A percentile compares a stretch with the other conserved stretches of the same genome.
Conservation (phyloP, 139 green algal genomes). For the Desmodesmus armatus region DNA sequence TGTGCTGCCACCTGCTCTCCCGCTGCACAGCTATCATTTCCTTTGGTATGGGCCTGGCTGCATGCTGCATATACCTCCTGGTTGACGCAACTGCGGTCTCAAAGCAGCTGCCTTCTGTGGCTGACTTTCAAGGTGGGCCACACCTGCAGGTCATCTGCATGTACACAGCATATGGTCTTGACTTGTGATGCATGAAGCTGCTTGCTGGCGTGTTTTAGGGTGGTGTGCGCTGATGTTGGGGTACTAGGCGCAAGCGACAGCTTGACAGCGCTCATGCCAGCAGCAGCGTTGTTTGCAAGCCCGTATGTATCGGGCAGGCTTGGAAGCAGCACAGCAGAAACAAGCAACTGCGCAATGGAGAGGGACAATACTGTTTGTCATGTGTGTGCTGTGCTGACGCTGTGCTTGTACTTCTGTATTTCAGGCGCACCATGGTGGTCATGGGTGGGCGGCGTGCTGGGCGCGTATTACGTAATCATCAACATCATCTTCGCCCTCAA, state of each 20-base stretch:
- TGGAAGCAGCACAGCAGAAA: too few relatives aligned
- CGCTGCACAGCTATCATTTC: slow-evolving; percentile 40
- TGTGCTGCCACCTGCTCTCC: too few relatives aligned
- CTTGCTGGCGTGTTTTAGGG: too few relatives aligned
- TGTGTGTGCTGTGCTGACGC: too few relatives aligned
- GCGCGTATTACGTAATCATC: slow-evolving; percentile 51
- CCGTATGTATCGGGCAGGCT: neutral
- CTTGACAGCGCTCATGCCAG: neutral
- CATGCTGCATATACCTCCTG: slow-evolving; percentile 15
- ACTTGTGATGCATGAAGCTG: too few relatives aligned
- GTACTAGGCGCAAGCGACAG: neutral
- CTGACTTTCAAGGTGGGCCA: neutral
- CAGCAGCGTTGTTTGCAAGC: neutral
- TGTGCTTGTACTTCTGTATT: neutral
- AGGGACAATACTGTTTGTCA: too few relatives aligned
- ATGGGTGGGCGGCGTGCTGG: slow-evolving; percentile 48
- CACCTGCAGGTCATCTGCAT: neutral
- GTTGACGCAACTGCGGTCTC: slow-evolving; percentile 33
- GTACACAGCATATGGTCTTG: too few relatives aligned
- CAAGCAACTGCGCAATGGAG: too few relatives aligned
- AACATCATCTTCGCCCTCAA: slow-evolving; percentile 53
- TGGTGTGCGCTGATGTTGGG: too few relatives aligned
- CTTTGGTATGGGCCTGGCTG: slow-evolving; percentile 43
- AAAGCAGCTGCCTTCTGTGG: slow-evolving; percentile 31
- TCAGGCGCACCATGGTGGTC: slow-evolving; percentile 52